A percentile compares a stretch with the other conserved stretches of the same genome.
Evolutionary conservation across 2,329 filamentous ascomycete species (phyloP).

Genomic region (Passalora sequoiae): DNA sequence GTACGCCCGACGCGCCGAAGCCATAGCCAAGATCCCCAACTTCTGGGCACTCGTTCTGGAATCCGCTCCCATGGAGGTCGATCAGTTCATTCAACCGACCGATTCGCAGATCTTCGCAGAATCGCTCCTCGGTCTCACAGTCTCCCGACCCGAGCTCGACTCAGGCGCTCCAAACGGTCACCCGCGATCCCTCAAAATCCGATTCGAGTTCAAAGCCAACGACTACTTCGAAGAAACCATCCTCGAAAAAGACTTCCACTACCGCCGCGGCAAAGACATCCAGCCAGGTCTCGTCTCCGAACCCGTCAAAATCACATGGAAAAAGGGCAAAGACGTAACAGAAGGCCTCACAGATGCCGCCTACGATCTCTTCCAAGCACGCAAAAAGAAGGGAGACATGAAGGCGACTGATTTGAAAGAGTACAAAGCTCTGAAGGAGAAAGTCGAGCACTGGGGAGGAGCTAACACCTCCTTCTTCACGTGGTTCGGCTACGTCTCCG

Average conservation of each 20-base stretch:
- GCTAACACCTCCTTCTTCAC: constrained; percentile 71
- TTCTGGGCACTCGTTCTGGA: constrained; percentile 97
- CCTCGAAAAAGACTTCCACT: constrained; percentile 90
- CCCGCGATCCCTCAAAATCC: constrained; percentile 72
- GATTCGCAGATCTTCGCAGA: constrained; percentile 70
- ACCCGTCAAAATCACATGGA: constrained; percentile 81
- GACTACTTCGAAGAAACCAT: constrained; percentile 72
- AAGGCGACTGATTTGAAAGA: constrained; percentile 47
- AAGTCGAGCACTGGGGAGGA: constrained; percentile 43
- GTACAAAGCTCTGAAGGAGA: constrained; percentile 51
- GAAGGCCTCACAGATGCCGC: constrained; percentile 71
- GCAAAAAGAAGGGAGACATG: constrained; percentile 45
- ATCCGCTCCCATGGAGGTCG: constrained; percentile 77
- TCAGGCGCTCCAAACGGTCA: constrained; percentile 44
- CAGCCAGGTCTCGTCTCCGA: constrained; percentile 79
- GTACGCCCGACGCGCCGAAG: constrained; percentile 68
- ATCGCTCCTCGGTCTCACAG: constrained; percentile 62
- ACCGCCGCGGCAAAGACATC: constrained; percentile 62
- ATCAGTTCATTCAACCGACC: constrained; percentile 77
- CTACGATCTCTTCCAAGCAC: constrained; percentile 62
- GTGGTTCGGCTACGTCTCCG: constrained; percentile 70
- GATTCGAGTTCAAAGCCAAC: constrained; percentile 74
- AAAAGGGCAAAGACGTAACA: constrained; percentile 72
- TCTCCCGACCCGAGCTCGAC: constrained; percentile 76
- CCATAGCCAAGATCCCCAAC: constrained; percentile 68